These are phyloP conservation scores for Diddensiella transvaalensis DNA, from an alignment of 805 yeast species.

Conservation along the genomic window DNA sequence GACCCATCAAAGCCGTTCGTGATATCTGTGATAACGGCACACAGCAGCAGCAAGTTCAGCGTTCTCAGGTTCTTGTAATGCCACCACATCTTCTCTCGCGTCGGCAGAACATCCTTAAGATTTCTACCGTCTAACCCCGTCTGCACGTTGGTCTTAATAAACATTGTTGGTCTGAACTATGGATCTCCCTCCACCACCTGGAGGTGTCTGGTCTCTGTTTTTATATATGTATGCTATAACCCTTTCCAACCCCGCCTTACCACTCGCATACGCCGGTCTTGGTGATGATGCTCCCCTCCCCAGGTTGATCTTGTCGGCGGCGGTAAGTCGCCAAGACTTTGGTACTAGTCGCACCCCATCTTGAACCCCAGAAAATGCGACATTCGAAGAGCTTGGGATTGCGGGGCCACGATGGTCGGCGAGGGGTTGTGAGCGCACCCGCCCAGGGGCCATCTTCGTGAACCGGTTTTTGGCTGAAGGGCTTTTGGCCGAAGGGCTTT, in stretches of 20 bases:
- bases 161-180: neutral
- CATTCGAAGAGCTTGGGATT: neutral
- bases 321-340: neutral
- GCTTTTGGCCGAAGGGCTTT: too few species aligned
- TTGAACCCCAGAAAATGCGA: too few species aligned
- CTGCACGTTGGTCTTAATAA: neutral
- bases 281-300: neutral
- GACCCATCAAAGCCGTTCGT: conserved; percentile 21
- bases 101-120: neutral
- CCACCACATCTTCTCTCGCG: conserved; percentile 10
- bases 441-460: too few species aligned
- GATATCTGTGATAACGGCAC: conserved; percentile 14
- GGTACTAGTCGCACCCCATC: neutral
- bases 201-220: too few species aligned
- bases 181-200: too few species aligned
- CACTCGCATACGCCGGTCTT: too few species aligned
- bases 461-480: too few species aligned
- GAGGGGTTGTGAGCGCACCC: neutral
- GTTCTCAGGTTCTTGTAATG: conserved; percentile 10
- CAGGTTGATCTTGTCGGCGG: neutral
- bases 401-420: neutral
- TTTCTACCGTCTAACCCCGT: conserved; percentile 2
- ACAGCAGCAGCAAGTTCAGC: conserved; percentile 18
- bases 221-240: too few species aligned
- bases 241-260: too few species aligned